Conservation (phyloP, 345 rosid species). For the Ceriops decandra region DNA sequence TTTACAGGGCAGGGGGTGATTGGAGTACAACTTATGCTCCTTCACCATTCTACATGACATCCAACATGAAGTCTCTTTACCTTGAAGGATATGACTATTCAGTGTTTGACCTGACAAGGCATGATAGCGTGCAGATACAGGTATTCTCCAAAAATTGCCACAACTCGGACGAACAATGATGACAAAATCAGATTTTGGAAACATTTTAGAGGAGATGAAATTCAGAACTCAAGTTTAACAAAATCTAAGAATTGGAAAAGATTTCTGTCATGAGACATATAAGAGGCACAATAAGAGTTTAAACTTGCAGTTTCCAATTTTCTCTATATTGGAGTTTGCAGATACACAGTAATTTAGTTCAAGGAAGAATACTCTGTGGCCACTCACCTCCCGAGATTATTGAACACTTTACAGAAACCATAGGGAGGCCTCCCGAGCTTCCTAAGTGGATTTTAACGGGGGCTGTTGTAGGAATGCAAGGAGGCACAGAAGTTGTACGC, state of each 20-base stretch:
- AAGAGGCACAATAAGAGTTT: slow-evolving; percentile 18
- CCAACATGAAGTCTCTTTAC: slow-evolving; percentile 67
- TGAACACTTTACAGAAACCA: slow-evolving; percentile 48
- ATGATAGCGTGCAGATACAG: slow-evolving; percentile 65
- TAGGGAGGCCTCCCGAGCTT: slow-evolving; percentile 70
- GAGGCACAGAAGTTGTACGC: slow-evolving; percentile 63
- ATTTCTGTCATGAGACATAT: background rate
- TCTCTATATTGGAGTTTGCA: slow-evolving; percentile 42
- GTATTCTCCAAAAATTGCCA: slow-evolving; percentile 24
- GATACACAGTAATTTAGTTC: slow-evolving; percentile 50
- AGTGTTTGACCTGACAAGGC: slow-evolving; percentile 56
- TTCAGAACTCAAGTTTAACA: background rate
- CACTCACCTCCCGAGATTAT: slow-evolving; percentile 59
- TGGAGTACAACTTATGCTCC: slow-evolving; percentile 83
- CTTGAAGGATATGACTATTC: slow-evolving; percentile 66
- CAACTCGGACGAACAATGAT: background rate
- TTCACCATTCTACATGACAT: slow-evolving; percentile 74
- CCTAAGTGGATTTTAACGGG: slow-evolving; percentile 79
- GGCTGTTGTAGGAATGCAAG: slow-evolving; percentile 79
- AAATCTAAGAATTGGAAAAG: background rate
- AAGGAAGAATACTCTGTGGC: slow-evolving; percentile 59
- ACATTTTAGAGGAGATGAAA: background rate
- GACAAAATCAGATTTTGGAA: background rate
- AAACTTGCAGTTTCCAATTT: slow-evolving; percentile 35
- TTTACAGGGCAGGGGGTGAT: slow-evolving; percentile 63